These are phyloP conservation scores for Sporothrix schenckii DNA, from an alignment of 2,329 filamentous ascomycete genomes.

Conservation along the genomic window DNA sequence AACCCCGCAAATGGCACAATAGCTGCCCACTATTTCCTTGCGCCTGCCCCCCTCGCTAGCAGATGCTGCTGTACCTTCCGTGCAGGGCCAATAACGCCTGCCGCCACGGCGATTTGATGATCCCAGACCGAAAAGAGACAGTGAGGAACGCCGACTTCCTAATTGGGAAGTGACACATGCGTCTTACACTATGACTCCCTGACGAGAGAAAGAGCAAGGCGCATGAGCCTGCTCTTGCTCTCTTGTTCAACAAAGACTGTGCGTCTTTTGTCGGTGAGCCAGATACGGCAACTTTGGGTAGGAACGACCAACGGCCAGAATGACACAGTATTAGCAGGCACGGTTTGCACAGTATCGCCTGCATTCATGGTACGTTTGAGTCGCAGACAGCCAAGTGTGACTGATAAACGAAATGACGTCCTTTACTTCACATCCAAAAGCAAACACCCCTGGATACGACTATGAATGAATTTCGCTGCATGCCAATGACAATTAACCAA, in stretches of 20 bases:
- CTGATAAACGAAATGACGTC: neutral
- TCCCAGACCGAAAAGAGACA: slow-evolving; percentile 21
- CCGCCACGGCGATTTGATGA: slow-evolving; percentile 16
- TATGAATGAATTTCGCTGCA: slow-evolving; percentile 21
- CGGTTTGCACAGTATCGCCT: neutral
- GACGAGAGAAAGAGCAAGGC: neutral
- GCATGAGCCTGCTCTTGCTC: neutral
- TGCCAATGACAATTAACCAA: slow-evolving; percentile 4
- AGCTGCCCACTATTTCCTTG: slow-evolving; percentile 20
- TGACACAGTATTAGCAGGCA: slow-evolving; percentile 7
- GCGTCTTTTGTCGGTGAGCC: neutral
- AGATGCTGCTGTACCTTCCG: neutral
- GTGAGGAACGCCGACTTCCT: slow-evolving; percentile 9
- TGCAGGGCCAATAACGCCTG: neutral
- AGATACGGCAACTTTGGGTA: neutral
- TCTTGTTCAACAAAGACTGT: neutral
- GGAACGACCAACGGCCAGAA: neutral
- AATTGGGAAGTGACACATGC: slow-evolving; percentile 16
- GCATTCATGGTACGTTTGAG: too few species aligned
- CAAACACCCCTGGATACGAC: neutral
- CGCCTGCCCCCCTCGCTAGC: slow-evolving; percentile 6
- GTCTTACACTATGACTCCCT: slow-evolving; percentile 23
- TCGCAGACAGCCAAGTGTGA: neutral
- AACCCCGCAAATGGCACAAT: slow-evolving; percentile 30
- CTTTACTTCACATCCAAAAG: neutral